Percentiles rank a stretch among this genome's conserved stretches.
phyloP scores from a whole-genome alignment of 345 rosid species.

The Dovyalis caffra region DNA sequence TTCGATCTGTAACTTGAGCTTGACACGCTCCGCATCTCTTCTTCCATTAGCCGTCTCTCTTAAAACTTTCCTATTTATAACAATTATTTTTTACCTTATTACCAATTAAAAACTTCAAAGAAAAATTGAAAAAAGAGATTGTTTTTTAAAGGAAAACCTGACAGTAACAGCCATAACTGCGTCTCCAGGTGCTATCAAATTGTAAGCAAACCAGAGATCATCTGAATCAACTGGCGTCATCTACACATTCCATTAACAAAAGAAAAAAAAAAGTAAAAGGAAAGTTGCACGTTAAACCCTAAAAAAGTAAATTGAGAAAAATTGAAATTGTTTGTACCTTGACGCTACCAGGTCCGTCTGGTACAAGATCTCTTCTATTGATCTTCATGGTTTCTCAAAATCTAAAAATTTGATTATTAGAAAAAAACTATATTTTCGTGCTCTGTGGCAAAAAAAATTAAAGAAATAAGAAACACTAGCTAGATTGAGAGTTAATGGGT shows the following conservation, averaged over 20 bases:
- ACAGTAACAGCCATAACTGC: slow-evolving; percentile 84
- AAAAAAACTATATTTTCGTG: too few species aligned
- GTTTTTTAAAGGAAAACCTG: slow-evolving; percentile 38
- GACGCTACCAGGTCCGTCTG: slow-evolving; percentile 77
- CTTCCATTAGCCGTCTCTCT: slow-evolving; percentile 72
- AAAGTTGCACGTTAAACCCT: neutral
- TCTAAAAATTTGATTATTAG: too few species aligned
- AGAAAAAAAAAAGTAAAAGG: neutral
- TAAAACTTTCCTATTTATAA: slow-evolving; percentile 65
- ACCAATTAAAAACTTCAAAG: neutral
- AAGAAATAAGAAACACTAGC: too few species aligned
- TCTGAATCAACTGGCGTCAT: slow-evolving; percentile 79
- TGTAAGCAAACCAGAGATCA: slow-evolving; percentile 91
- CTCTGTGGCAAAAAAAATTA: too few species aligned
- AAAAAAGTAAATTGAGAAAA: neutral
- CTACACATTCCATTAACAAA: slow-evolving; percentile 31
- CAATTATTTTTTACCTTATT: neutral
- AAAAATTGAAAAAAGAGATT: neutral
- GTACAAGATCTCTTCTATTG: slow-evolving; percentile 45
- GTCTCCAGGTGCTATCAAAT: slow-evolving; percentile 73
- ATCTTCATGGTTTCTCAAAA: slow-evolving; percentile 49
- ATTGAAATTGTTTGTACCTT: slow-evolving; percentile 46
- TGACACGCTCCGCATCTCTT: slow-evolving; percentile 82
- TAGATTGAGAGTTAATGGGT: too few species aligned
- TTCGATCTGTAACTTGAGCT: slow-evolving; percentile 76